Evolutionary conservation across 2,329 filamentous ascomycete genomes (phyloP).

Genomic region (Sclerotinia spermophila): DNA sequence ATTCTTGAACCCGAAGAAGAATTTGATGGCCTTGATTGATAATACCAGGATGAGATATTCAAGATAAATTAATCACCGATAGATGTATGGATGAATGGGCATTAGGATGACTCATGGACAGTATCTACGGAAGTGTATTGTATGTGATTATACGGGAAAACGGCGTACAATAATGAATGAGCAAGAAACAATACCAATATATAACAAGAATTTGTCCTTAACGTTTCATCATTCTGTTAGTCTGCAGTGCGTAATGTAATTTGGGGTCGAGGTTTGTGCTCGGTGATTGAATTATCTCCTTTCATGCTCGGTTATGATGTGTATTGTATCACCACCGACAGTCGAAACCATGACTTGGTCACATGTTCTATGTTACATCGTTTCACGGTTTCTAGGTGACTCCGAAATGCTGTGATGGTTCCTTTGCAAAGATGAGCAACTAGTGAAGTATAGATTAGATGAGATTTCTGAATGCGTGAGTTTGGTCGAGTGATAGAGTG

Average conservation of each 20-base stretch:
- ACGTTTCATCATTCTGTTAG: not conserved
- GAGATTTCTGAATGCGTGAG: not conserved
- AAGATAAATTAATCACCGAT: not conserved
- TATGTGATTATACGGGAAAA: not conserved
- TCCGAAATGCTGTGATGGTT: not conserved
- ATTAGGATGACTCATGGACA: not conserved
- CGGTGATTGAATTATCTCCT: not conserved
- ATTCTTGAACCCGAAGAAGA: not conserved
- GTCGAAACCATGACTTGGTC: not conserved
- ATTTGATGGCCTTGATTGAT: constrained; percentile 3
- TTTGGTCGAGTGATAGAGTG: not conserved
- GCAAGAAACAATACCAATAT: not conserved
- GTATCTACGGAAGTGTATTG: not conserved
- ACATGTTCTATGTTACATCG: not conserved
- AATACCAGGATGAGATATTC: not conserved
- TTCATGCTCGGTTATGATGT: not conserved
- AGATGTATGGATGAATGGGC: not conserved
- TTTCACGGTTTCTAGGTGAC: not conserved
- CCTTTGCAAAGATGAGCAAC: not conserved
- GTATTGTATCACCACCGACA: not conserved
- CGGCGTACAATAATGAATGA: not conserved
- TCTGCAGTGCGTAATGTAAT: not conserved
- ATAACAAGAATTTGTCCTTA: not conserved
- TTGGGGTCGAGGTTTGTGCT: not conserved
- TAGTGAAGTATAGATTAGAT: not conserved